Evolutionary conservation across 1,284 basidiomycete genomes (phyloP).

Genomic region (Puccinia triticina): DNA sequence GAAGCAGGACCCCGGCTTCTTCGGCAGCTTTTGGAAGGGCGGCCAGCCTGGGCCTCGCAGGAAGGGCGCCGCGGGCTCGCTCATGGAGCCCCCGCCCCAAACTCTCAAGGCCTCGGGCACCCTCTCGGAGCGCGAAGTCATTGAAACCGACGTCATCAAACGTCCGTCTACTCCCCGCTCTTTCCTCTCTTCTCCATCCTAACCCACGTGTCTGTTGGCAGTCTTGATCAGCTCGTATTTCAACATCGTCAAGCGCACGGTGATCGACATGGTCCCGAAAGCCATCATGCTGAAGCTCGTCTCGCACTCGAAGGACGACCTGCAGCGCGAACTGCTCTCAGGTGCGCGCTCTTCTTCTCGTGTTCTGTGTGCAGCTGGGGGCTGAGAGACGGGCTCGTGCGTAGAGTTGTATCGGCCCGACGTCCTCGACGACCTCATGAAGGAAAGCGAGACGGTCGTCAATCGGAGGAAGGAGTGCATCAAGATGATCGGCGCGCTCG

Average conservation of each 20-base stretch:
- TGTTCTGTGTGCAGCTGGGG: not conserved
- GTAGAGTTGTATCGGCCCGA: conserved; percentile 84
- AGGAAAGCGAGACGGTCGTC: conserved; percentile 75
- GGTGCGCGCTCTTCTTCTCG: conserved; percentile 6
- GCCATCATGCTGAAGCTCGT: conserved; percentile 94
- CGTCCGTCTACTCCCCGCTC: conserved; percentile 55
- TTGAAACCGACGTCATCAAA: conserved; percentile 98
- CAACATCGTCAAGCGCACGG: conserved; percentile 96
- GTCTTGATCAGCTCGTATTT: conserved; percentile 90
- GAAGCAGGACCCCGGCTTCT: conserved; percentile 86
- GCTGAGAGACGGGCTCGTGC: not conserved
- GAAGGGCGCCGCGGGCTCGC: conserved; percentile 65
- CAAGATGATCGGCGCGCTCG: conserved; percentile 82
- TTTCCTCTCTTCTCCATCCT: not conserved
- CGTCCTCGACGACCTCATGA: conserved; percentile 84
- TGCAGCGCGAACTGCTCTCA: conserved; percentile 78
- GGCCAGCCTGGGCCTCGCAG: conserved; percentile 68
- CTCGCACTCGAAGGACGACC: conserved; percentile 84
- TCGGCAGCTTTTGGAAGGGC: conserved; percentile 80
- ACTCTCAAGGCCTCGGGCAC: conserved; percentile 89
- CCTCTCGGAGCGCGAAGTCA: conserved; percentile 88
- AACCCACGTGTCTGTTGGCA: conserved; percentile 36
- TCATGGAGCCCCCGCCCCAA: conserved; percentile 87
- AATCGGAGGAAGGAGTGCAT: conserved; percentile 83
- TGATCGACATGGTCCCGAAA: conserved; percentile 97